These are phyloP conservation scores for Lipomyces yamadae DNA, from an alignment of 805 yeast species.

Conservation along the genomic window DNA sequence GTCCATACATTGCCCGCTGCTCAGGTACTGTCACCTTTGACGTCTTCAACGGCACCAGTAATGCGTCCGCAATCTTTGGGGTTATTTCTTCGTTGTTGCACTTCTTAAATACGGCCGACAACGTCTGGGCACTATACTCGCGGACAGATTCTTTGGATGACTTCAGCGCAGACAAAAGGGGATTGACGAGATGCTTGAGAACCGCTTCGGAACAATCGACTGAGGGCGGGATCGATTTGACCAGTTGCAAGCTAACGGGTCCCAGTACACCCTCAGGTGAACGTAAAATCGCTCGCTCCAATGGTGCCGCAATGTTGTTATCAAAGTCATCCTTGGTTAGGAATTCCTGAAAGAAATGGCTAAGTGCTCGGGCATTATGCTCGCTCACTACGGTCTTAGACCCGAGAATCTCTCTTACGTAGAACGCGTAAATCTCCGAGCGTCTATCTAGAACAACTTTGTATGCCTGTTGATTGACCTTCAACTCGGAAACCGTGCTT, in stretches of 20 bases:
- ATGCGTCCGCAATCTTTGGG: conserved; percentile 54
- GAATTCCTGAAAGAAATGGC: conserved; percentile 53
- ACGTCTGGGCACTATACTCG: conserved; percentile 51
- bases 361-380: conserved; percentile 43
- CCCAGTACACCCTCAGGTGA: conserved; percentile 74
- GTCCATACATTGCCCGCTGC: conserved; percentile 60
- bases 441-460: conserved; percentile 28
- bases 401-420: conserved; percentile 43
- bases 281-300: conserved; percentile 77
- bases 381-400: conserved; percentile 29
- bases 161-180: conserved; percentile 61
- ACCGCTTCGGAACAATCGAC: conserved; percentile 54
- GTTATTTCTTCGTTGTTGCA: conserved; percentile 43
- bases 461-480: conserved; percentile 36
- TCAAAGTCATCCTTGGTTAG: conserved; percentile 50
- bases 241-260: conserved; percentile 57
- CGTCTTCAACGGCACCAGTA: conserved; percentile 61
- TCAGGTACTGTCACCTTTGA: conserved; percentile 65
- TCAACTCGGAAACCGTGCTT: conserved; percentile 27
- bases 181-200: conserved; percentile 55
- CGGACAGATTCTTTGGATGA: conserved; percentile 74
- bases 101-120: conserved; percentile 44
- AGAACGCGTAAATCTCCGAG: conserved; percentile 38
- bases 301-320: conserved; percentile 56
- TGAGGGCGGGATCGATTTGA: conserved; percentile 45